Evolutionary conservation across 805 yeast species (phyloP), one percentile per base, ranked within the genome.

Genomic region (Zygosaccharomyces kombuchaensis): DNA sequence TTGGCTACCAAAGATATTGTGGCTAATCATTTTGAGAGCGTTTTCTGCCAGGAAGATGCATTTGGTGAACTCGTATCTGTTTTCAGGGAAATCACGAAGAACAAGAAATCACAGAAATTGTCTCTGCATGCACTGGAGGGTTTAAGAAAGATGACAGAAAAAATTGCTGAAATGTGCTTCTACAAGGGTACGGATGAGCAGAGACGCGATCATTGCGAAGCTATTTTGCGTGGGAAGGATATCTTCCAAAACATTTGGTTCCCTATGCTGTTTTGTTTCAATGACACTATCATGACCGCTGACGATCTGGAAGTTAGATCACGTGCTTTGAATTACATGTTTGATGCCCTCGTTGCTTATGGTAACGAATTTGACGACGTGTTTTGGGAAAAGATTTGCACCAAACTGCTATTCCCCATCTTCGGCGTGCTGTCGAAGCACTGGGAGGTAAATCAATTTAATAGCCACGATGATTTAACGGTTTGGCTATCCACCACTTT

Each of bases 401-500:
- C 78, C 13, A 77, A 85, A 54, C 72, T 93, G 44, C 67, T 93
- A 48, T 89, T 91, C 74, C 99, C 98, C 2, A 88, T 93, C 13
- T 93, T 93, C 66, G 80, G 81, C 14, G 85, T 88, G 6, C 73
- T 93, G 54, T 79, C 84, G 43, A 77, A 78, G 34, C 84, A 82
- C 58, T 86, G 93, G 82, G 84, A 81, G 53, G 75, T 83, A 46
- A 77, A 77, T 49, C 79, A 80, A 47, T 80, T 77, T 52, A 79
- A 77, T 53, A 77, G 76, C 43, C 86, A 82, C 55, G 99, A 91
- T 63, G 95, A 86, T 50, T 66, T 88, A 55, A 87, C 96, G 39
- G 95, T 95, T 10, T 93, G 99, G 99, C 70, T 93, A 39, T 88
- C 96, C 0, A 90, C 99, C 0, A 93, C 99, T 0, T 76, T 93